Conservation (phyloP, 2,329 filamentous ascomycete species). For the Colletotrichum coccodes region DNA sequence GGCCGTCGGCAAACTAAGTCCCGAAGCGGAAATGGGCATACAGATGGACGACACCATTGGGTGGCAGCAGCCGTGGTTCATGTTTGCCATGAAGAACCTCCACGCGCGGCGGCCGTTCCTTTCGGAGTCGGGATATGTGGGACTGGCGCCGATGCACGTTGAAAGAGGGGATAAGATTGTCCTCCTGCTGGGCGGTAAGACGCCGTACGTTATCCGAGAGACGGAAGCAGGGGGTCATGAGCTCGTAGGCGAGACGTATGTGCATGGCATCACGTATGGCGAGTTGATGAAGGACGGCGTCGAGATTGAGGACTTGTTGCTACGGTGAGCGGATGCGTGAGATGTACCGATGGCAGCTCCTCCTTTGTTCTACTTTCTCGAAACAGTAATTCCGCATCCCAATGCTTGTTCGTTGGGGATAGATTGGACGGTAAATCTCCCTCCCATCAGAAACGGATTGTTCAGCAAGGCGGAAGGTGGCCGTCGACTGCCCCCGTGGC, state of each 20-base stretch:
- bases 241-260: conserved; percentile 10
- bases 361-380: neutral
- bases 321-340: neutral
- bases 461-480: no score
- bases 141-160: conserved; percentile 8
- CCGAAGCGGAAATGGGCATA: neutral
- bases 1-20: neutral
- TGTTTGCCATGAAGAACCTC: conserved; percentile 2
- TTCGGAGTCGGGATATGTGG: conserved; percentile 16
- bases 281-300: conserved; percentile 6
- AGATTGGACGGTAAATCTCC: no score
- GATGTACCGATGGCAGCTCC: neutral
- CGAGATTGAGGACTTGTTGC: neutral
- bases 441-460: no score
- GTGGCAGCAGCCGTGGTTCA: conserved; percentile 5
- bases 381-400: no score
- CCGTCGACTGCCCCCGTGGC: no score
- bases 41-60: neutral
- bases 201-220: conserved; percentile 27
- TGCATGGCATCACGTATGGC: conserved; percentile 24
- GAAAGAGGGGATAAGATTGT: conserved; percentile 15
- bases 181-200: conserved; percentile 20
- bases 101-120: conserved; percentile 6
- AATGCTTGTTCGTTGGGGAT: no score
- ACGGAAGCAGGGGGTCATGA: neutral